phyloP scores from a whole-genome alignment of 1,284 basidiomycete species.

The Apiotrichum gracile region DNA sequence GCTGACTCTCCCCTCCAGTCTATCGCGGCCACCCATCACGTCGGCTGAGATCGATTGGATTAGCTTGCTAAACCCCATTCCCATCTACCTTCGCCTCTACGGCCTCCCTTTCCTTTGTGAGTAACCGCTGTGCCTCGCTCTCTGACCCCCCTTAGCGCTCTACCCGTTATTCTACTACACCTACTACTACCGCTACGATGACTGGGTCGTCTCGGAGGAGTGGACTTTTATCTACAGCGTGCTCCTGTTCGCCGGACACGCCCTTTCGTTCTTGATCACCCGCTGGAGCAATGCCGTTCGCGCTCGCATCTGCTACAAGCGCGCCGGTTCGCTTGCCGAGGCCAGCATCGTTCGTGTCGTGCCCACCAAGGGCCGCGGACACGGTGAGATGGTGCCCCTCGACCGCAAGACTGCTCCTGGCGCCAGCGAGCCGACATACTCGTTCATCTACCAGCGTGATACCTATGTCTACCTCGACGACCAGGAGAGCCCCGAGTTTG shows the following conservation, averaged over 20 bases:
- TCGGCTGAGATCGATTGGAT: slow-evolving; percentile 81
- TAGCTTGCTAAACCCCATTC: slow-evolving; percentile 72
- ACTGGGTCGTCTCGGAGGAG: slow-evolving; percentile 86
- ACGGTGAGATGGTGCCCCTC: slow-evolving; percentile 82
- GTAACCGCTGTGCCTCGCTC: slow-evolving; percentile 43
- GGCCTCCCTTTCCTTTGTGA: slow-evolving; percentile 61
- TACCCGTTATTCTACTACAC: slow-evolving; percentile 89
- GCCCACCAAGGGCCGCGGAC: slow-evolving; percentile 78
- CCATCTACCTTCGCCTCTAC: slow-evolving; percentile 74
- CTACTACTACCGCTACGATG: slow-evolving; percentile 77
- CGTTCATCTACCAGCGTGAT: slow-evolving; percentile 94
- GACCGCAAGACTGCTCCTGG: slow-evolving; percentile 56
- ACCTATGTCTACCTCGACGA: slow-evolving; percentile 70
- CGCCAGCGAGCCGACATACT: slow-evolving; percentile 58
- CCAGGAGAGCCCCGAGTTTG: slow-evolving; percentile 57
- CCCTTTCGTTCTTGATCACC: slow-evolving; percentile 85
- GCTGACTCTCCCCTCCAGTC: slow-evolving; percentile 33
- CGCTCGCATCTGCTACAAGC: slow-evolving; percentile 64
- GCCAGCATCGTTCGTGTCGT: slow-evolving; percentile 80
- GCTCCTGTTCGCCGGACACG: slow-evolving; percentile 76
- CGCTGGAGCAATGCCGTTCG: slow-evolving; percentile 80
- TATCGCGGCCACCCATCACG: slow-evolving; percentile 49
- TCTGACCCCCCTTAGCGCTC: slow-evolving; percentile 48
- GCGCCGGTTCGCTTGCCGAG: slow-evolving; percentile 63
- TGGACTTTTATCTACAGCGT: slow-evolving; percentile 94